Conservation (phyloP, 1,139 yeast genomes). For the Geotrichum restrictum region DNA sequence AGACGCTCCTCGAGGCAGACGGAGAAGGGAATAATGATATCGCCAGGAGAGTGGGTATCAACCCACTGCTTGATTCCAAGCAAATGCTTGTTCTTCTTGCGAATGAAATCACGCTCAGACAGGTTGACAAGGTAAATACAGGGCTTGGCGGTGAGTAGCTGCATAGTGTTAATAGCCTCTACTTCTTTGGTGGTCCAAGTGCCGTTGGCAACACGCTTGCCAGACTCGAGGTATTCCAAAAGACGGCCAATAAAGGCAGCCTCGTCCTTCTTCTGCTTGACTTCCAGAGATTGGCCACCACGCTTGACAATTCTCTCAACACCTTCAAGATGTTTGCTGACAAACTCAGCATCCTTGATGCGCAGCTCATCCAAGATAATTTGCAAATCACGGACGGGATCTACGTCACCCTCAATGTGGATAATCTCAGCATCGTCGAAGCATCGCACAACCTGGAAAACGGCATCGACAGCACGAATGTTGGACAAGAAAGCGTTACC, state of each 20-base stretch:
- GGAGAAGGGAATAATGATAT: slow-evolving; percentile 86
- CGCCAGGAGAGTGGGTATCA: slow-evolving; percentile 91
- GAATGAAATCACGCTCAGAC: slow-evolving; percentile 87
- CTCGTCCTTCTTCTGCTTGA: slow-evolving; percentile 91
- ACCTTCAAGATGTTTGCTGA: slow-evolving; percentile 82
- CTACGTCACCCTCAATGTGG: slow-evolving; percentile 96
- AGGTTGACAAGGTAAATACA: slow-evolving; percentile 90
- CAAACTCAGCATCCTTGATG: slow-evolving; percentile 94
- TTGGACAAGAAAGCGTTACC: slow-evolving; percentile 97
- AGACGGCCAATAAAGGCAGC: slow-evolving; percentile 74
- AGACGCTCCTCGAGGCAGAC: slow-evolving; percentile 91
- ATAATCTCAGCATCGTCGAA: slow-evolving; percentile 97
- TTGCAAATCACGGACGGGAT: slow-evolving; percentile 92
- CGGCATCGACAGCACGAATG: slow-evolving; percentile 96
- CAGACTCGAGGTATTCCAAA: slow-evolving; percentile 70
- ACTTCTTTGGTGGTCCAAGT: slow-evolving; percentile 87
- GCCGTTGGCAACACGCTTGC: slow-evolving; percentile 89
- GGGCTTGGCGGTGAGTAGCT: slow-evolving; percentile 83
- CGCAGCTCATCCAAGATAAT: slow-evolving; percentile 89
- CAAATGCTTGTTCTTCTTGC: slow-evolving; percentile 97
- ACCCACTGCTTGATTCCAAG: slow-evolving; percentile 94
- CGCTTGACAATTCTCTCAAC: slow-evolving; percentile 76
- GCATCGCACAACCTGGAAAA: slow-evolving; percentile 96
- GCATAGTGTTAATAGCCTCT: slow-evolving; percentile 82
- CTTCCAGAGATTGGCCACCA: slow-evolving; percentile 95